Conservation (phyloP, 257 asterid genomes). For the Plectranthus barbatus region DNA sequence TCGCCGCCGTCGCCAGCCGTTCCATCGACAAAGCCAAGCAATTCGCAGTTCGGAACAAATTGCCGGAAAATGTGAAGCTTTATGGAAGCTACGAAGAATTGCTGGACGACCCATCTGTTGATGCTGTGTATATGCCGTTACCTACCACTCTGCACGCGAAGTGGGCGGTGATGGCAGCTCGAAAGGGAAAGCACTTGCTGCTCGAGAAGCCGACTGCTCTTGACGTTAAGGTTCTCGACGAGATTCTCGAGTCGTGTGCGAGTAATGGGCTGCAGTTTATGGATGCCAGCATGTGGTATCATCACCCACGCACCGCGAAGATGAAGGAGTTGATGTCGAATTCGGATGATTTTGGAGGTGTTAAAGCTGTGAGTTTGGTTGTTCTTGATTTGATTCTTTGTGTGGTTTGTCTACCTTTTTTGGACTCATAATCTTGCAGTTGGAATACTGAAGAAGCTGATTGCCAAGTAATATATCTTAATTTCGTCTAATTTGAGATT, state of each 20-base stretch:
- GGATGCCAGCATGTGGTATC: constrained; percentile 94
- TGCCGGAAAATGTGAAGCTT: constrained; percentile 37
- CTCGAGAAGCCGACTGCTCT: constrained; percentile 78
- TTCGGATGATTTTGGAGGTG: constrained; percentile 39
- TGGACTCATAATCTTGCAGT: background rate
- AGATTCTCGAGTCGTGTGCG: constrained; percentile 44
- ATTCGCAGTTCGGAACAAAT: constrained; percentile 42
- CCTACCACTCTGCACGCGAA: constrained; percentile 62
- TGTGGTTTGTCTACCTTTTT: background rate
- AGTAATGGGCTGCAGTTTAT: constrained; percentile 66
- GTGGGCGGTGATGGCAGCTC: constrained; percentile 71
- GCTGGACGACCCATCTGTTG: constrained; percentile 60
- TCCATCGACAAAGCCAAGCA: constrained; percentile 45
- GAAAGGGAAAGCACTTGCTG: constrained; percentile 59
- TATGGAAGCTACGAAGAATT: constrained; percentile 52
- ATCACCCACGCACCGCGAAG: constrained; percentile 67
- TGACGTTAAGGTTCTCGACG: constrained; percentile 41
- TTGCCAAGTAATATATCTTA: too few relatives aligned
- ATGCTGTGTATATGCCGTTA: constrained; percentile 73
- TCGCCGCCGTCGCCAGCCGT: constrained; percentile 68
- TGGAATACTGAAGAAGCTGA: background rate
- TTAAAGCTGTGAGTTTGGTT: constrained; percentile 41
- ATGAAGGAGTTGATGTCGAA: constrained; percentile 50
- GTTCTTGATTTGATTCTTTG: background rate
- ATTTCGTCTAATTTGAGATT: too few relatives aligned